Evolutionary conservation across 345 rosid species (phyloP), one percentile per base, ranked within the genome.

Genomic region (Adansonia digitata): DNA sequence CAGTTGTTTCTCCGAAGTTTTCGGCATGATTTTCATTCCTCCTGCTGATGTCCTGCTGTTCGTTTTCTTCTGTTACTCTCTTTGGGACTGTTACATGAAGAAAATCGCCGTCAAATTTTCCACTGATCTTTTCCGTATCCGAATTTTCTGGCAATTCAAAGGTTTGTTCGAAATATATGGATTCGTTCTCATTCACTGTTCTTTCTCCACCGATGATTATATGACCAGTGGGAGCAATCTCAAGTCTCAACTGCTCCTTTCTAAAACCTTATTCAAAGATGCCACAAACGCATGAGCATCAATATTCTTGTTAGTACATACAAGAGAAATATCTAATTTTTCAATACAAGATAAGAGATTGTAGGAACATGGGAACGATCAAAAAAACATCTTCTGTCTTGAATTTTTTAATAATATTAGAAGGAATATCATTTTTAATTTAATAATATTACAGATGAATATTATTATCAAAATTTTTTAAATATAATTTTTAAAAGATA

Each of bases 151-250:
- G 94, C 53, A 80, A 59, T 43, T 29, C 15, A 60, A 61, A 81
- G 34, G 63, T 73, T 80, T 80, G 51, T 51, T 82, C 77, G 73
- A 89, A 88, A 48, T 57, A 73, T 6, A 73, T 52, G 34, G 10
- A 45, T 60, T 74, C 82, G 56, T 75, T 73, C 15, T 79, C 77
- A 26, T 71, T 49, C 71, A 69, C 75, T 31, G 17, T 60, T 79
- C 85, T 82, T 79, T 85, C 86, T 74, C 91, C 94, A 4, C 85
- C 77, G 20, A 82, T 51, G 5, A 42, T 82, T 67, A 85, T 27
- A 7, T 67, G 49, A 27, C 76, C 77, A 6, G 77, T 11, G 10
- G 49, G 1, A 20, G 82, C 85, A 8, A 78, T 77, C 71, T 78
- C 79, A 34, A 89, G 75, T 74, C 71, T 86, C 76, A 86, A 61